These are phyloP conservation scores for Cymbopogon flexuosus DNA, from an alignment of 202 grass and related monocot species.

Conservation along the genomic window DNA sequence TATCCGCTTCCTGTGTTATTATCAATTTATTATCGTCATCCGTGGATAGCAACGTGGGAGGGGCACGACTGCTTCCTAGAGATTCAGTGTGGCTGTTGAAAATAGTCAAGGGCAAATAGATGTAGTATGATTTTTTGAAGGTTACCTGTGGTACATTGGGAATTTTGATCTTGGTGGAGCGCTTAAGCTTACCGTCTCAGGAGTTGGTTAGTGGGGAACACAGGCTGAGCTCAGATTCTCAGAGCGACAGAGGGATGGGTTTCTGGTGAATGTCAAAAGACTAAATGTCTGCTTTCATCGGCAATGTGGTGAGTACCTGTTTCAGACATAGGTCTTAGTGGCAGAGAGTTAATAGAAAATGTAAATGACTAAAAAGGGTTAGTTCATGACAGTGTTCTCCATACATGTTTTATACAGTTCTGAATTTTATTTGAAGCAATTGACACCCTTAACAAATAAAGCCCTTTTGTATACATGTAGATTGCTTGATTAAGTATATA, in stretches of 20 bases:
- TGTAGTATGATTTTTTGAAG: background rate
- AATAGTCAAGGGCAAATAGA: background rate
- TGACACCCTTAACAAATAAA: background rate
- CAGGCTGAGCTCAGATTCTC: background rate
- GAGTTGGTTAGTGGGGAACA: background rate
- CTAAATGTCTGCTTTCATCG: background rate
- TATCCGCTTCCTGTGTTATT: background rate
- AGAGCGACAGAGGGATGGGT: background rate
- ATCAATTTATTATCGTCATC: background rate
- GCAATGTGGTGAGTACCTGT: background rate
- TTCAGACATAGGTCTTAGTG: background rate
- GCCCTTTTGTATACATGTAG: background rate
- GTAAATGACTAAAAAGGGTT: background rate
- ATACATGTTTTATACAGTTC: background rate
- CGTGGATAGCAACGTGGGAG: background rate
- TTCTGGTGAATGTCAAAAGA: background rate
- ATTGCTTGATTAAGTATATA: background rate
- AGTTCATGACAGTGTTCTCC: background rate
- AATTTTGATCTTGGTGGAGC: background rate
- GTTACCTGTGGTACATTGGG: background rate
- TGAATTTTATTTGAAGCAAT: constrained; percentile 25
- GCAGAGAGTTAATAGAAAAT: background rate
- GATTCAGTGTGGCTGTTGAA: background rate
- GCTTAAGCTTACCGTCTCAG: background rate
- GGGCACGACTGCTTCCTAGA: background rate